These are phyloP conservation scores for Ceratobasidium sp. DNA, from an alignment of 1,284 basidiomycete genomes.

Conservation along the genomic window DNA sequence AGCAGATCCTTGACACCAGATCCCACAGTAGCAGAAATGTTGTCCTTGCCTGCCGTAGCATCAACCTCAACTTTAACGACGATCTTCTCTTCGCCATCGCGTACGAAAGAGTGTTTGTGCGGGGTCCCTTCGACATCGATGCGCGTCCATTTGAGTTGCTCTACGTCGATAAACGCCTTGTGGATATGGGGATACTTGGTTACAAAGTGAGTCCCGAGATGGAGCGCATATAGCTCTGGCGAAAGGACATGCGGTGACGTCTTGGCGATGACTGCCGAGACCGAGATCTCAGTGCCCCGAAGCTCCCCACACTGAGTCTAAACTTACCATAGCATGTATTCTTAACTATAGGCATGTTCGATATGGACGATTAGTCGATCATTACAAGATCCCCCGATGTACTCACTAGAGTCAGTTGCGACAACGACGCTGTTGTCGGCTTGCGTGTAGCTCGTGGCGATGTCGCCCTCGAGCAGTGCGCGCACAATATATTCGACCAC, in stretches of 20 bases:
- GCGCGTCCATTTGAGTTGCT: constrained; percentile 86
- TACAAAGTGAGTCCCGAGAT: constrained; percentile 85
- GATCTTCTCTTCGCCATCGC: constrained; percentile 91
- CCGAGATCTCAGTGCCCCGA: not conserved
- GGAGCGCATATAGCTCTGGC: constrained; percentile 86
- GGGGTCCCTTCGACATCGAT: constrained; percentile 62
- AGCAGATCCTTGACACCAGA: constrained; percentile 80
- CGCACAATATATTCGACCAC: constrained; percentile 84
- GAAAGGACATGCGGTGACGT: constrained; percentile 82
- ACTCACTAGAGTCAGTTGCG: constrained; percentile 85
- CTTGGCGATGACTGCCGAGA: constrained; percentile 78
- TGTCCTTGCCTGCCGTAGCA: constrained; percentile 64
- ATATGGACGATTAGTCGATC: constrained; percentile 36
- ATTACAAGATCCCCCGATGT: not conserved
- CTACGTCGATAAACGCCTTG: constrained; percentile 78
- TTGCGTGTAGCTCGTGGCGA: constrained; percentile 77
- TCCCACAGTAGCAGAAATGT: constrained; percentile 66
- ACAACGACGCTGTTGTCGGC: constrained; percentile 86
- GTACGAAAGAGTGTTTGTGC: constrained; percentile 84
- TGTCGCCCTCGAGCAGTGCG: constrained; percentile 80
- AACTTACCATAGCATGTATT: constrained; percentile 87
- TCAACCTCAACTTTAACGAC: constrained; percentile 72
- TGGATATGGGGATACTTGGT: constrained; percentile 82
- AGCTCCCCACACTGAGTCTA: not conserved
- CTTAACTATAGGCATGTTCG: constrained; percentile 67